Evolutionary conservation across 306 rosid species (phyloP).

Genomic region (barrel medic (Medicago truncatula)): MtrunA17r5.0-ANR NC_053049.1:46370001-46370500

Average conservation of each 20-base stretch:
- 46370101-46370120: constrained; percentile 55
- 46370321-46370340: constrained; percentile 95
- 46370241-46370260: constrained; percentile 84
- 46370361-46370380: constrained; percentile 93
- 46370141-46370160: constrained; percentile 68
- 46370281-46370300: constrained; percentile 91
- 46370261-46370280: constrained; percentile 91
- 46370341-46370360: constrained; percentile 91
- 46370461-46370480: constrained; percentile 98
- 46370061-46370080: constrained; percentile 63
- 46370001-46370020: constrained; percentile 51
- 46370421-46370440: constrained; percentile 73
- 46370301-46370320: constrained; percentile 89
- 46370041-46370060: constrained; percentile 74
- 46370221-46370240: constrained; percentile 1
- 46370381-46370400: constrained; percentile 92
- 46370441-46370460: constrained; percentile 90
- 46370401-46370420: constrained; percentile 94
- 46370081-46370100: constrained; percentile 6
- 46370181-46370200: constrained; percentile 79
- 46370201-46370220: constrained; percentile 21
- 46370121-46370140: constrained; percentile 60
- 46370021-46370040: constrained; percentile 48
- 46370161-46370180: constrained; percentile 91
- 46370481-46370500: constrained; percentile 47